phyloP scores from a whole-genome alignment of 169 alveolate genomes.

The Prorocentrum cordatum region DNA sequence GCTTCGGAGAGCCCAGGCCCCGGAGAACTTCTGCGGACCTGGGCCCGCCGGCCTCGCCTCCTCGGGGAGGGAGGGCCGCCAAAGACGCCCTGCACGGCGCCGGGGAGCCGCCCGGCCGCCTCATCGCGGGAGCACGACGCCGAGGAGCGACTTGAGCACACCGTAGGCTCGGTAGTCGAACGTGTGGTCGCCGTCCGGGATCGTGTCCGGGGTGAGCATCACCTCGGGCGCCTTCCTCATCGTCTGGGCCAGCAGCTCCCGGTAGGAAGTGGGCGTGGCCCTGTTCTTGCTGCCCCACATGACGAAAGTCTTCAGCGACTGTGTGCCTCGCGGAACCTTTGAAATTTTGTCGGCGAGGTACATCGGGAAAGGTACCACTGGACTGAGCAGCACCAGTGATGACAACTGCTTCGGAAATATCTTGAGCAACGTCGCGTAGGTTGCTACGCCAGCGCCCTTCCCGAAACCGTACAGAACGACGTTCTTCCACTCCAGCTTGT shows the following conservation, averaged over 20 bases:
- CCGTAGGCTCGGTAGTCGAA: too few relatives aligned
- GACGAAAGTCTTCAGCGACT: constrained; percentile 23
- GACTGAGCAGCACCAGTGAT: too few relatives aligned
- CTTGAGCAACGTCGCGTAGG: constrained; percentile 37
- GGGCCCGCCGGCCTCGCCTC: too few relatives aligned
- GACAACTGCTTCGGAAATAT: constrained; percentile 57
- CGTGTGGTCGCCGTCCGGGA: constrained; percentile 47
- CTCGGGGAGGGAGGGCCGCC: too few relatives aligned
- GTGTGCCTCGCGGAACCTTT: neutral
- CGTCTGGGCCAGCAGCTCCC: constrained; percentile 56
- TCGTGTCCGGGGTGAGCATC: constrained; percentile 58
- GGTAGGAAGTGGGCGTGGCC: constrained; percentile 58
- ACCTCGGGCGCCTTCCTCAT: constrained; percentile 65
- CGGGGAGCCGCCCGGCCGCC: too few relatives aligned
- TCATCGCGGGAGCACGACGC: too few relatives aligned
- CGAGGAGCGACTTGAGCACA: too few relatives aligned
- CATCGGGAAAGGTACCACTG: too few relatives aligned
- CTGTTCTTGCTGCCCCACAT: constrained; percentile 57
- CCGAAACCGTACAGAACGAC: constrained; percentile 55
- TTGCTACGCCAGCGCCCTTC: constrained; percentile 60
- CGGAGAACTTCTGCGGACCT: too few relatives aligned
- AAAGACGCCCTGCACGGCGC: too few relatives aligned
- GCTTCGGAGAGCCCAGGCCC: too few relatives aligned
- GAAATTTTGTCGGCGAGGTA: neutral
- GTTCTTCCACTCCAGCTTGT: constrained; percentile 48